A percentile compares a stretch with the other conserved stretches of the same genome.
Evolutionary conservation across 352 stramenopile genomes (phyloP).

Genomic region (Hyaloperonospora arabidopsidis): DNA sequence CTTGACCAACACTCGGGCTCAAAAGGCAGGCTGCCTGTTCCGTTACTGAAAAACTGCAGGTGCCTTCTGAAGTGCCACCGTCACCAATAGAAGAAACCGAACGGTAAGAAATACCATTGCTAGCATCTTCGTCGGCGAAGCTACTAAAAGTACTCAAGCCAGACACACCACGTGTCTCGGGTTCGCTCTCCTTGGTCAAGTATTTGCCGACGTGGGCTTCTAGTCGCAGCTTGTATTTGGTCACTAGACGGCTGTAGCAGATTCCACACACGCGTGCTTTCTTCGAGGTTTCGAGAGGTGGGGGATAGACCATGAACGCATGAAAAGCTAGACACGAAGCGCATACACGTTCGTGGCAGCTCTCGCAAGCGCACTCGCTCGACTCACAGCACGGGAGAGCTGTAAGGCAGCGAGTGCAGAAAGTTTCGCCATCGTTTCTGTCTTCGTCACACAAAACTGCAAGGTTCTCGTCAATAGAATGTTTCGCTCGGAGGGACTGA

Average conservation of each 20-base stretch:
- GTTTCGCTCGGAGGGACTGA: slow-evolving; percentile 9
- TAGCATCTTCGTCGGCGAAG: slow-evolving; percentile 5
- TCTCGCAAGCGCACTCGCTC: slow-evolving; percentile 33
- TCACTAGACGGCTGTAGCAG: slow-evolving; percentile 57
- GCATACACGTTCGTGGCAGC: slow-evolving; percentile 63
- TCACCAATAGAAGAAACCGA: slow-evolving; percentile 10
- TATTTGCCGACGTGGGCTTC: slow-evolving; percentile 67
- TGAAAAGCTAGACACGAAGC: slow-evolving; percentile 42
- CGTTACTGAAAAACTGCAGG: slow-evolving; percentile 1
- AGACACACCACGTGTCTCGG: slow-evolving; percentile 23
- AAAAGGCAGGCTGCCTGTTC: slow-evolving; percentile 6
- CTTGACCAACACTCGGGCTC: slow-evolving; percentile 11
- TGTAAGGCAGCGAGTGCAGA: slow-evolving; percentile 63
- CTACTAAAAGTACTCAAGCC: slow-evolving; percentile 10
- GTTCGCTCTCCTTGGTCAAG: slow-evolving; percentile 44
- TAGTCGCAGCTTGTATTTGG: slow-evolving; percentile 58
- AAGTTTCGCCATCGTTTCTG: slow-evolving; percentile 38
- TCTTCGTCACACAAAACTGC: slow-evolving; percentile 31
- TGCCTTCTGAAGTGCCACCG: slow-evolving; percentile 4
- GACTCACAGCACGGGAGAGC: slow-evolving; percentile 19
- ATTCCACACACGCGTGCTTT: slow-evolving; percentile 60
- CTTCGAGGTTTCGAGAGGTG: slow-evolving; percentile 46
- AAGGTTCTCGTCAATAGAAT: slow-evolving; percentile 23
- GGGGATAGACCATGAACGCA: slow-evolving; percentile 68
- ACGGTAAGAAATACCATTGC: slow-evolving; percentile 6